phyloP scores from a whole-genome alignment of 139 green algal genomes.

The Tetratostichococcus sp. region DNA sequence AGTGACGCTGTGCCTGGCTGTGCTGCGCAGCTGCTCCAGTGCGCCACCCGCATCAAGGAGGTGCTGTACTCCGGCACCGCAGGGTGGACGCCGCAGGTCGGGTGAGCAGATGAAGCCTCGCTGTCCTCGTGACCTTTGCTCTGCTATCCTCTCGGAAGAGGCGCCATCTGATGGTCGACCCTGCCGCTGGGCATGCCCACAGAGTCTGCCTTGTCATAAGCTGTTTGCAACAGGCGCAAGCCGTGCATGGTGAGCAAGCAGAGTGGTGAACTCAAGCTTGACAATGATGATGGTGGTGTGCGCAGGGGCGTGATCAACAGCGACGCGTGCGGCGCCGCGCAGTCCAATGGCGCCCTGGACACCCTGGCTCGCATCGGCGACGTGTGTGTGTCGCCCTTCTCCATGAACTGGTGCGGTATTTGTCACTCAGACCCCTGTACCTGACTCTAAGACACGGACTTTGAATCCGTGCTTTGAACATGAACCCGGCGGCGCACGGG shows the following conservation, averaged over 20 bases:
- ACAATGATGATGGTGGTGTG: background rate
- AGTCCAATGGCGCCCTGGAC: background rate
- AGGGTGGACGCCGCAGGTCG: slow-evolving; percentile 4
- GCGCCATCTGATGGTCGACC: too few relatives aligned
- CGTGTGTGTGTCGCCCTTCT: slow-evolving; percentile 9
- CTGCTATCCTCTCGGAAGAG: too few relatives aligned
- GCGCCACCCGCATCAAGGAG: slow-evolving; percentile 7
- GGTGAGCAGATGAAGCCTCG: background rate
- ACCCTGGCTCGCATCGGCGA: slow-evolving; percentile 5
- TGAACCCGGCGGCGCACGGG: too few relatives aligned
- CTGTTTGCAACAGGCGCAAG: too few relatives aligned
- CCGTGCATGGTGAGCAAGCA: too few relatives aligned
- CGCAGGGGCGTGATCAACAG: slow-evolving; percentile 9
- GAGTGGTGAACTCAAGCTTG: background rate
- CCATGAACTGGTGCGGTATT: slow-evolving; percentile 2
- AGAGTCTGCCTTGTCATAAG: too few relatives aligned
- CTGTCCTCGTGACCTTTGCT: too few relatives aligned
- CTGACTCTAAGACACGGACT: too few relatives aligned
- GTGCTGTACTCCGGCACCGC: slow-evolving; percentile 10
- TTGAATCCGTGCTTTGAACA: too few relatives aligned
- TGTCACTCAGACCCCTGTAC: too few relatives aligned
- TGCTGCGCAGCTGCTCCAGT: slow-evolving; percentile 2
- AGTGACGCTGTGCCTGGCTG: too few relatives aligned
- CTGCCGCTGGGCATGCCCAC: too few relatives aligned
- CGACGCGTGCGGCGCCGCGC: background rate